Base-by-base conservation (phyloP, 2,329 filamentous ascomycete genomes). In the Dactylellina leptospora region DNA sequence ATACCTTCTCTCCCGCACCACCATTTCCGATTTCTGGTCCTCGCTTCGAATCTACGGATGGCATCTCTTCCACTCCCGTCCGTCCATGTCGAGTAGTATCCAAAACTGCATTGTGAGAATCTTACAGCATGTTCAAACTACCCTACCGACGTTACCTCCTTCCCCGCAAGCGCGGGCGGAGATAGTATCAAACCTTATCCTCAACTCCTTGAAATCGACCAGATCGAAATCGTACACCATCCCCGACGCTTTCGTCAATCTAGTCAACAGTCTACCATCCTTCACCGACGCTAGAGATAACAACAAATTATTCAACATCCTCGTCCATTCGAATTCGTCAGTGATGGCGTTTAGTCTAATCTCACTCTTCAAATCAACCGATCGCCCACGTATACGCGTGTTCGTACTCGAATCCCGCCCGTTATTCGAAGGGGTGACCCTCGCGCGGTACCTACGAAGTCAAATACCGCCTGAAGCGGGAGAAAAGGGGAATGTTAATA, bases 41-140 rank as follows among this genome's bases (percentile, higher is more conserved):
- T 54, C 60, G 4, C 55, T 73, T 13, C 47, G 69, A 5, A 28
- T 73, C 1, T 73, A 73, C 50, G 69, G 69, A 28, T 73, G 69
- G 69, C 69, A 73, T 18, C 42, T 73, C 28, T 66, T 68, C 48
- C 60, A 73, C 11, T 68, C 61, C n/a, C 61, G 69, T 8, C 69
- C 69, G 8, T 45, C 61, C 6, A 73, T 73, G 69, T 66, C 61
- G 1, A 62, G 55, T 23, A 68, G 61, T 20, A 73, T 73, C n/a
- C 60, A 73, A 51, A 73, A 73, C 61, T 68, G 69, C 55, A 36
- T 73, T 13, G 50, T 73, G 33, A 27, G 69, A 1, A 73, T 68
- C 4, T 36, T 73, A 1, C 62, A 61, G 22, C 38, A 61, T 4
- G 68, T 73, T n/a, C 44, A 33, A 27, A 40, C 59, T 1, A 50